Base-by-base conservation (phyloP, 192 early-diverging fungal species). In the Paraglomus brasilianum region DNA sequence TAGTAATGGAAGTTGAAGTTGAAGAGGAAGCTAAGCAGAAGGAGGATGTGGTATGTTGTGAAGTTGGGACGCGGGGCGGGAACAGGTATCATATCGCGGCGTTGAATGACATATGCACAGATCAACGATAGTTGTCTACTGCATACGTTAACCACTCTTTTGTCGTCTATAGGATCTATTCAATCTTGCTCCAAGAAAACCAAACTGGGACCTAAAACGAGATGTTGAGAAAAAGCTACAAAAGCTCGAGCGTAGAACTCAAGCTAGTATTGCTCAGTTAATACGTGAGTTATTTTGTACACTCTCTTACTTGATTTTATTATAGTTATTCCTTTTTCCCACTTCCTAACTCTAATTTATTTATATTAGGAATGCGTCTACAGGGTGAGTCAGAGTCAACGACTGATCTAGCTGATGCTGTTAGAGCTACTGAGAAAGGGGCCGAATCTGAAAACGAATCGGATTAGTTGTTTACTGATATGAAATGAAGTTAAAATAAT, bases 201-300 rank as follows among this genome's bases (percentile, higher is more conserved):
- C 93, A 4, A 93, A 97, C 71, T 95, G 91, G 91, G 95, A 97
- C 75, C 72, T 97, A 56, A 93, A 92, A 70, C 81, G 90, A 30
- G 95, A 95, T 76, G 78, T 97, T 19, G 89, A 95, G 66, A 86
- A 83, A 40, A 90, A 87, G 67, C 65, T 93, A 60, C 85, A 84
- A 15, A 85, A 81, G 58, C 75, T 97, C 44, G 89, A 93, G 61
- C 80, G 82, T 42, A 81, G 74, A 53, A 94, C 92, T 11, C 81
- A 91, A 39, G 72, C 76, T 5, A 87, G 89, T 4, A 82, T 95
- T 24, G 86, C 90, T 9, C 85, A 96, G 42, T 63, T 93, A 52
- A 92, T 96, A 59, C 84, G 93, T 74, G 78, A 78, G 77, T 76
- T 72, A 22, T 60, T 77, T 9, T 4, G 17, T 17, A 17, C 40